Evolutionary conservation across 208 protist genomes (phyloP), one percentile per base, ranked within the genome.

Genomic region (Acanthamoeba rhysodes): DNA sequence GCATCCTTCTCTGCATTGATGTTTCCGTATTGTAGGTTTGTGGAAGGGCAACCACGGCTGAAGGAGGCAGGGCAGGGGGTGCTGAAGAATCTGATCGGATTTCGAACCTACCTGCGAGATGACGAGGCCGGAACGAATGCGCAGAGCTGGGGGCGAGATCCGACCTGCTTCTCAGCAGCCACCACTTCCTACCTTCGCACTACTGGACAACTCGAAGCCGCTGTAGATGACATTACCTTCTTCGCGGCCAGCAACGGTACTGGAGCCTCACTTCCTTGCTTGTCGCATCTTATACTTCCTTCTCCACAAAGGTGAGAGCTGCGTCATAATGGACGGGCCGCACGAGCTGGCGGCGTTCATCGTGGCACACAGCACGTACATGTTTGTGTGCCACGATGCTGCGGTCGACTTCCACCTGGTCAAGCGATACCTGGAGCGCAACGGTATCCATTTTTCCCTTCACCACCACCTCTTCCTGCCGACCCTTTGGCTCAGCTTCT

Each of bases 371-470:
- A 10, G 16, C 50, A 24, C 20, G 0, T 90, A 24, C 53, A 70
- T 14, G n/a, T 90, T 90, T 10, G 82, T 90, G 29, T 90, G 82
- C 27, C 82, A 68, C 14, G 57, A 90, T 29, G 82, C 82, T 16
- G 48, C 57, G 7, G 82, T 90, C 4, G 82, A 90, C 82, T 90
- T 90, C 48, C 82, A 90, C 24, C 82, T 90, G 18, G 57, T 90
- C 0, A 90, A 90, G 57, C 50, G 82, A 37, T 70, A 50, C 82
- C 32, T 90, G 45, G 82, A 90, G 55, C 29, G 82, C 45, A 9
- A 90, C 18, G 82, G 82, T 90, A 20, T 20, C 37, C 22, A 10
- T 9, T n/a, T 8, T 41, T n/a, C 50, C 48, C 41, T 27, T 32
- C n/a, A 53, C 29, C 6, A n/a, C 37, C 2, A 37, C 37, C 74